Base-by-base conservation (phyloP, 2,329 filamentous ascomycete genomes). In the Ophiostoma ulmi region DNA sequence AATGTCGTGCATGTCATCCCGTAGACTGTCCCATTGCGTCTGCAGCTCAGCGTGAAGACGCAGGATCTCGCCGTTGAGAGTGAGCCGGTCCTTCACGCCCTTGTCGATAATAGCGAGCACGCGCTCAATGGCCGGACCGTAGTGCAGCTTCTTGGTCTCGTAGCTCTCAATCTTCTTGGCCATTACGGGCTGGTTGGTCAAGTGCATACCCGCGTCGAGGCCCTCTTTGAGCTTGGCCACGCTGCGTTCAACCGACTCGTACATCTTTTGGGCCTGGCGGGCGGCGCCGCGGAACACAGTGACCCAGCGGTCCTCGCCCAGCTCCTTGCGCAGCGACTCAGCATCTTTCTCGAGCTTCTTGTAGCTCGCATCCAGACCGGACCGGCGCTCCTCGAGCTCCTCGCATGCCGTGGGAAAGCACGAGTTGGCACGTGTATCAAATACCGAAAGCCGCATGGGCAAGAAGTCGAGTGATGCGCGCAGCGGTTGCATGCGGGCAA, bases 271-370 rank as follows among this genome's bases (percentile, higher is more conserved):
- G 5, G 95, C 94, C 80, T 97, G 93, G 71, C 91, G 87, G 17
- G 93, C 94, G 20, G 95, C 95, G 74, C 95, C 94, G 71, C 94
- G 88, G 82, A 99, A 99, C 48, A 98, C 94, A 69, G 96, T 86
- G 63, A 99, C 90, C 95, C 95, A 99, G 71, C 93, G 90, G 77
- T 99, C 95, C 78, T 99, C 95, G 38, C 93, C 93, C 4, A 99
- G 83, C 78, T 99, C 95, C 78, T 93, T 91, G 73, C 94, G 87
- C 66, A 99, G 80, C 1, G 91, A 91, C 77, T 98, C 94, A 11
- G 94, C 94, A 78, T 99, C 95, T 73, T 89, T 88, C 78, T 97
- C 92, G 1, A 99, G 86, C 78, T 91, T 93, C 80, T 90, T 91
- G 85, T 95, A 98, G 76, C 88, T 90, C n/a, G 85, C 88, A 77